Evolutionary conservation across 192 early-diverging fungal genomes (phyloP).

Genomic region (Mortierella hygrophila): DNA sequence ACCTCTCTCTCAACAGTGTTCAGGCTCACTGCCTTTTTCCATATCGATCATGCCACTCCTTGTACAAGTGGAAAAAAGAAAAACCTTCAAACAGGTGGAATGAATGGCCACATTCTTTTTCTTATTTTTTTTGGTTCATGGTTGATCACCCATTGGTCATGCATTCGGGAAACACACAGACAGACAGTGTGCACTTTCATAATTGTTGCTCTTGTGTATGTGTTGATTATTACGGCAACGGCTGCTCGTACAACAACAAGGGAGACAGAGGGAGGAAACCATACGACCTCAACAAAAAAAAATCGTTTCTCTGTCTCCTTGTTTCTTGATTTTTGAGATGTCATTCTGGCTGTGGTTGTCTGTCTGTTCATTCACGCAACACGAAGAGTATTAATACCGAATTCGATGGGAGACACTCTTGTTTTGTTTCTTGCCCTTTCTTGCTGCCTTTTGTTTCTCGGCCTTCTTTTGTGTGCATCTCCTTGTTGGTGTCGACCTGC

Average conservation of each 20-base stretch:
- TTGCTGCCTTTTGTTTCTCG: background rate
- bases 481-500: background rate
- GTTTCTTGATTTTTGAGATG: background rate
- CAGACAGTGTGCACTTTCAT: background rate
- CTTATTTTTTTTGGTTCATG: background rate
- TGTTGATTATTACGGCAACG: background rate
- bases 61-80: background rate
- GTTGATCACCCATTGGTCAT: background rate
- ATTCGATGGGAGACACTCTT: background rate
- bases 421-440: background rate
- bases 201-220: background rate
- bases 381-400: background rate
- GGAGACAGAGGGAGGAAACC: background rate
- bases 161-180: background rate
- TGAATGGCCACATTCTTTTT: background rate
- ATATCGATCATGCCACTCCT: background rate
- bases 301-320: conserved; percentile 12
- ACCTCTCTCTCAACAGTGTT: background rate
- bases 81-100: background rate
- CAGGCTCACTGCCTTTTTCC: background rate
- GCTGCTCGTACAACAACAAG: conserved; percentile 10
- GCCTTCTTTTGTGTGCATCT: background rate
- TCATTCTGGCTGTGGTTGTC: background rate
- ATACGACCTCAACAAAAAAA: conserved; percentile 6
- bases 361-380: background rate